A percentile compares a stretch with the other conserved stretches of the same genome.
phyloP scores from a whole-genome alignment of 306 rosid genomes.

The Abrus precatorius region DNA sequence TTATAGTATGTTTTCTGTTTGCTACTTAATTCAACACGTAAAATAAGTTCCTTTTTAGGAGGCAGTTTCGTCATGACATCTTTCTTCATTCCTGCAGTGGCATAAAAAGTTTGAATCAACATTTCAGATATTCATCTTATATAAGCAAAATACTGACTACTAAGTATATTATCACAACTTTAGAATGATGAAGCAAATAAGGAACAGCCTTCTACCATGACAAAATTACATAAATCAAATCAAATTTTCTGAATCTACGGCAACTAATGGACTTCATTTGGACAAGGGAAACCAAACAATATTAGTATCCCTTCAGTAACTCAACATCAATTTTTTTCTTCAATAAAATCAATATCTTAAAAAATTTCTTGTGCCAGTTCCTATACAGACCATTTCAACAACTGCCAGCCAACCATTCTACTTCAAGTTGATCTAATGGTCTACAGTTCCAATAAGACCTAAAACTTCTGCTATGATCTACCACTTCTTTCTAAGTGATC shows the following conservation, averaged over 20 bases:
- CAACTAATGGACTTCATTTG: slow-evolving; percentile 21
- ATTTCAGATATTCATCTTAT: slow-evolving; percentile 24
- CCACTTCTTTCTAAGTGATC: too few species aligned
- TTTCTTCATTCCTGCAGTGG: slow-evolving; percentile 90
- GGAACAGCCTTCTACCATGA: slow-evolving; percentile 32
- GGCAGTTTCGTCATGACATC: slow-evolving; percentile 99
- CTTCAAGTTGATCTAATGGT: not conserved
- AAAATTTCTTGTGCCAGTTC: too few species aligned
- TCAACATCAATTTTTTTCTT: slow-evolving; percentile 29
- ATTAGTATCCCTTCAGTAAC: slow-evolving; percentile 18
- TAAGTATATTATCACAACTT: not conserved
- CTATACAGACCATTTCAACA: slow-evolving; percentile 31
- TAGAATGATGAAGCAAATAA: slow-evolving; percentile 31
- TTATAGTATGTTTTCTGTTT: slow-evolving; percentile 96
- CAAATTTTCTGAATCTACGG: slow-evolving; percentile 26
- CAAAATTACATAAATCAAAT: slow-evolving; percentile 20
- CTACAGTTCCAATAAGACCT: slow-evolving; percentile 33
- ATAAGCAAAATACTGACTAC: slow-evolving; percentile 19
- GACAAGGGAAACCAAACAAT: slow-evolving; percentile 27
- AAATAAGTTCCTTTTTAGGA: slow-evolving; percentile 96
- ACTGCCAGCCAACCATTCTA: slow-evolving; percentile 15
- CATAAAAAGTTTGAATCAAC: slow-evolving; percentile 42
- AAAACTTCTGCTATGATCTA: not conserved
- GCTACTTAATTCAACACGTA: slow-evolving; percentile 92
- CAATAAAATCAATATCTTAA: slow-evolving; percentile 27